Percentiles rank a stretch among this genome's conserved stretches.
Evolutionary conservation across 2,329 filamentous ascomycete species (phyloP).

Genomic region (Fusarium sp.): DNA sequence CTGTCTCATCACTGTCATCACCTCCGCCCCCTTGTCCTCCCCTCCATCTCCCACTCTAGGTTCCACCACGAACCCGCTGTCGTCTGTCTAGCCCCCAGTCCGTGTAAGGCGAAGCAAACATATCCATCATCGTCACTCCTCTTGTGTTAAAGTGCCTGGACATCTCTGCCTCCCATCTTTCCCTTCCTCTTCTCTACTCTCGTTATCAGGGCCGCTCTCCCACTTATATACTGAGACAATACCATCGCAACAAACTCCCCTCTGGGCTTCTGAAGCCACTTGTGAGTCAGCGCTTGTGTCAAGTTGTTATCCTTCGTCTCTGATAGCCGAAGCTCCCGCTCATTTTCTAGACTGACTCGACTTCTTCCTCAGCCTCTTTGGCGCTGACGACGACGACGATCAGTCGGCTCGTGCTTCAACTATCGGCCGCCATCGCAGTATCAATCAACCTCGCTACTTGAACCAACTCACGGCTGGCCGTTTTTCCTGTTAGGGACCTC

Average conservation of each 20-base stretch:
- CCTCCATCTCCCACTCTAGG: slow-evolving; percentile 38
- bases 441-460: slow-evolving; percentile 8
- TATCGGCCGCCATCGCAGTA: slow-evolving; percentile 6
- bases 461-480: slow-evolving; percentile 25
- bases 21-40: slow-evolving; percentile 41
- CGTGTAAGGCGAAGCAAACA: slow-evolving; percentile 48
- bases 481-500: slow-evolving; percentile 19
- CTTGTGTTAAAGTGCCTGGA: slow-evolving; percentile 25
- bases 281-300: slow-evolving; percentile 15
- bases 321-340: neutral
- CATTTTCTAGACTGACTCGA: neutral
- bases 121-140: slow-evolving; percentile 36
- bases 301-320: slow-evolving; percentile 14
- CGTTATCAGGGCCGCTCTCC: slow-evolving; percentile 8
- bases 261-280: slow-evolving; percentile 9
- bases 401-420: slow-evolving; percentile 6
- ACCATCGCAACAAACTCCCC: slow-evolving; percentile 8
- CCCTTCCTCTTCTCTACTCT: slow-evolving; percentile 6
- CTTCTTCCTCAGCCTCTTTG: slow-evolving; percentile 3
- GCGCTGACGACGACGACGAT: slow-evolving; percentile 10
- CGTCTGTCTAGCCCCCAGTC: slow-evolving; percentile 39
- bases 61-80: slow-evolving; percentile 44
- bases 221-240: slow-evolving; percentile 21
- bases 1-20: slow-evolving; percentile 39
- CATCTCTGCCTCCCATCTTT: slow-evolving; percentile 19